These are phyloP conservation scores for Flaveria bidentis DNA, from an alignment of 129 eudicot species.

Conservation along the genomic window DNA sequence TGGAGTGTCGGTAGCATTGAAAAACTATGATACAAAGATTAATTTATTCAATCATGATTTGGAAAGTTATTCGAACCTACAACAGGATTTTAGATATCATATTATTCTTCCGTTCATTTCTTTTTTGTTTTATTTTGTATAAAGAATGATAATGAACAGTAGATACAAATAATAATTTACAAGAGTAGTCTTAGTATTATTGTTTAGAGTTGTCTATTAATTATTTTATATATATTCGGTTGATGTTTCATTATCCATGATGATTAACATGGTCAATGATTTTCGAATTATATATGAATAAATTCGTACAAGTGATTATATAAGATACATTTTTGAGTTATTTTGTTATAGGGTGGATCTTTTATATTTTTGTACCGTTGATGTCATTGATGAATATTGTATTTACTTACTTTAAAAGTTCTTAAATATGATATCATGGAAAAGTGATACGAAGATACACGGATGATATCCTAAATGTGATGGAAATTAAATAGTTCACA, in stretches of 20 bases:
- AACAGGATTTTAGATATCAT: slow-evolving; percentile 17
- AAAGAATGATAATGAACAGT: slow-evolving; percentile 2
- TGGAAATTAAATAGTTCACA: no score
- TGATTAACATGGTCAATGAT: slow-evolving; percentile 5
- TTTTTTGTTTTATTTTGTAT: background rate
- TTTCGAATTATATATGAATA: background rate
- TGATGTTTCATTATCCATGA: background rate
- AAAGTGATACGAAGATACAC: no score
- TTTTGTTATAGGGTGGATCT: background rate
- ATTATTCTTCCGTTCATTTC: background rate
- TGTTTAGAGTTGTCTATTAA: background rate
- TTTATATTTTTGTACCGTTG: background rate
- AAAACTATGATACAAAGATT: background rate
- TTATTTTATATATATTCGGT: background rate
- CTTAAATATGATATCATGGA: no score
- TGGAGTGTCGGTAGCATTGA: slow-evolving; percentile 26
- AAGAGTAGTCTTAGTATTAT: background rate
- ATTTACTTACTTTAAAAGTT: no score
- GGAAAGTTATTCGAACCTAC: slow-evolving; percentile 12
- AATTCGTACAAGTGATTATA: background rate
- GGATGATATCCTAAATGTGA: no score
- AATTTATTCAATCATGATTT: slow-evolving; percentile 11
- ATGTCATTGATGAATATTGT: no score
- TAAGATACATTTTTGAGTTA: background rate
- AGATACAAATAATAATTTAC: background rate